phyloP scores from a whole-genome alignment of 495 filamentous ascomycete genomes.

The Penicillium ucsense region DNA sequence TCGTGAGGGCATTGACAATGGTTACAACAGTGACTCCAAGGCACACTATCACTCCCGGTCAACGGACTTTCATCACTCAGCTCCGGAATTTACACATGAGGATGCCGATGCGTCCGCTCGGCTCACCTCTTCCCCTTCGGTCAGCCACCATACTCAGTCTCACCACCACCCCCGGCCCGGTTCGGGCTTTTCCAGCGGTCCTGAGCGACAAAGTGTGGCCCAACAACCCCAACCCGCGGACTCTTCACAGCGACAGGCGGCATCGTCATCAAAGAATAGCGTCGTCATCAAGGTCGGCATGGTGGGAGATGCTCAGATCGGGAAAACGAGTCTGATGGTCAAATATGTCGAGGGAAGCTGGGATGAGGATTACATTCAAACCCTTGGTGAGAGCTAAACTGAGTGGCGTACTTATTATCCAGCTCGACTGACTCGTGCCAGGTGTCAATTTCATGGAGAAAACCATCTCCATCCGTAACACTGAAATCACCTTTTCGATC shows the following conservation, averaged over 20 bases:
- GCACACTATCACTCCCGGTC: conserved; percentile 36
- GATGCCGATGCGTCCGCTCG: conserved; percentile 29
- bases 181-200: conserved; percentile 39
- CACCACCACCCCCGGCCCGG: conserved; percentile 40
- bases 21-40: conserved; percentile 37
- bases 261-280: conserved; percentile 56
- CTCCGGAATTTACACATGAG: conserved; percentile 30
- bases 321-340: conserved; percentile 98
- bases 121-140: conserved; percentile 27
- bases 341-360: conserved; percentile 99
- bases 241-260: conserved; percentile 27
- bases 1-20: conserved; percentile 21
- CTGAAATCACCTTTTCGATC: conserved; percentile 99
- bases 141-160: conserved; percentile 32
- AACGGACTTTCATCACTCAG: conserved; percentile 33
- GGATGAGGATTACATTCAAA: conserved; percentile 99
- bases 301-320: conserved; percentile 98
- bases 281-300: conserved; percentile 99
- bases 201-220: conserved; percentile 31
- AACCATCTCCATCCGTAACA: conserved; percentile 97
- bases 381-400: conserved; percentile 55
- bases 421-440: conserved; percentile 9
- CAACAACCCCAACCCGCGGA: conserved; percentile 32
- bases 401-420: too few relatives aligned
- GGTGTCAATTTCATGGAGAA: conserved; percentile 99